A percentile compares a stretch with the other conserved stretches of the same genome.
These are phyloP conservation scores for Termitomyces eurrhizus DNA, from an alignment of 768 basidiomycete species.

Conservation along the genomic window DNA sequence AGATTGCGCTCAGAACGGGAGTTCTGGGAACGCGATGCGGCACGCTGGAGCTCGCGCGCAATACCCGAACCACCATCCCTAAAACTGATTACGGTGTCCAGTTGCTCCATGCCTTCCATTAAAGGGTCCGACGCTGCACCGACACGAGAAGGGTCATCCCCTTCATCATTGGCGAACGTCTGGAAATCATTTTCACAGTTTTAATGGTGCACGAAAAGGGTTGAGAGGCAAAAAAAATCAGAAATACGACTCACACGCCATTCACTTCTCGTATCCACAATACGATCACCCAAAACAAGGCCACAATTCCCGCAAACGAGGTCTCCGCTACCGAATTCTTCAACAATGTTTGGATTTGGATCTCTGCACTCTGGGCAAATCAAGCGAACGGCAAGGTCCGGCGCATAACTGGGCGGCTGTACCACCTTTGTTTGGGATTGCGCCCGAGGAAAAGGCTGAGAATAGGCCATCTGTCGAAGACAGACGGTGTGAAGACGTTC, in stretches of 20 bases:
- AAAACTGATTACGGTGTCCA: slow-evolving; percentile 94
- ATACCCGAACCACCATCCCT: slow-evolving; percentile 93
- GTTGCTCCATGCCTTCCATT: slow-evolving; percentile 91
- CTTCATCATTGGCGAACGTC: slow-evolving; percentile 99
- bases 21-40: slow-evolving; percentile 75
- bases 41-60: slow-evolving; percentile 88
- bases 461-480: slow-evolving; percentile 54
- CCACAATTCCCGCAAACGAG: slow-evolving; percentile 94
- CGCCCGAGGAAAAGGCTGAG: slow-evolving; percentile 80
- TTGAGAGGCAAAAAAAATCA: slow-evolving; percentile 10
- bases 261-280: slow-evolving; percentile 98
- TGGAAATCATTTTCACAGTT: slow-evolving; percentile 28
- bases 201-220: slow-evolving; percentile 10
- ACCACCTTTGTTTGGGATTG: slow-evolving; percentile 48
- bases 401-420: slow-evolving; percentile 62
- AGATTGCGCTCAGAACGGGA: slow-evolving; percentile 84
- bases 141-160: slow-evolving; percentile 99
- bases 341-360: slow-evolving; percentile 90
- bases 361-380: slow-evolving; percentile 96
- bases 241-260: slow-evolving; percentile 73
- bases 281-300: slow-evolving; percentile 90
- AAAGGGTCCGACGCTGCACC: slow-evolving; percentile 93
- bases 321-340: slow-evolving; percentile 97
- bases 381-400: slow-evolving; percentile 82
- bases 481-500: slow-evolving; percentile 20